A percentile compares a stretch with the other conserved stretches of the same genome.
Evolutionary conservation across 1,139 yeast species (phyloP).

Genomic region (Debaryomyces sp.): DNA sequence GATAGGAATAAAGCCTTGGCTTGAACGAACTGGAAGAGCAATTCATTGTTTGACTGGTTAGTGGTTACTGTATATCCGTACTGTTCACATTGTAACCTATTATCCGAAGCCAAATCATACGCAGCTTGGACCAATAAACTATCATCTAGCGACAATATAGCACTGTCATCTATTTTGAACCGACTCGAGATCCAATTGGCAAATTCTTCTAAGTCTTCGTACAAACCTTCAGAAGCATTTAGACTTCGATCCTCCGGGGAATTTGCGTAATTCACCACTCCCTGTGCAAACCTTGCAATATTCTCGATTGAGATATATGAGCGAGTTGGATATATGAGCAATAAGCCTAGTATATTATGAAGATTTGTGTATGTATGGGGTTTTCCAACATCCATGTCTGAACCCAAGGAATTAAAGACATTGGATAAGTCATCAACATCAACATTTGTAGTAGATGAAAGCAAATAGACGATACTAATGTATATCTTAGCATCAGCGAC

Average conservation of each 20-base stretch:
- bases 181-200: conserved; percentile 15
- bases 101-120: conserved; percentile 16
- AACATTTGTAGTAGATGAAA: neutral
- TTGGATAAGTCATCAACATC: neutral
- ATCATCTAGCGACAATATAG: conserved; percentile 9
- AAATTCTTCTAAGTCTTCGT: conserved; percentile 26
- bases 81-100: neutral
- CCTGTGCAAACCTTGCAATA: conserved; percentile 13
- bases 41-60: conserved; percentile 8
- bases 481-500: conserved; percentile 7
- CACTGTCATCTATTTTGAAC: conserved; percentile 11
- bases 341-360: conserved; percentile 16
- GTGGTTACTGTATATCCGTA: conserved; percentile 7
- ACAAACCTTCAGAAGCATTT: conserved; percentile 12
- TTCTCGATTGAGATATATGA: conserved; percentile 11
- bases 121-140: conserved; percentile 17
- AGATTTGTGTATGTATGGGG: conserved; percentile 6
- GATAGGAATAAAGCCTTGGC: conserved; percentile 27
- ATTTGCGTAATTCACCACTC: conserved; percentile 7
- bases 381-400: neutral
- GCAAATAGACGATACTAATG: neutral
- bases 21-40: conserved; percentile 24
- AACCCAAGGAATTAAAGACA: conserved; percentile 2
- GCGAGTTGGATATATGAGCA: conserved; percentile 20
- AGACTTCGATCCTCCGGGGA: neutral